Base-by-base conservation (phyloP, 495 filamentous ascomycete species). In the Neurospora sp. region DNA sequence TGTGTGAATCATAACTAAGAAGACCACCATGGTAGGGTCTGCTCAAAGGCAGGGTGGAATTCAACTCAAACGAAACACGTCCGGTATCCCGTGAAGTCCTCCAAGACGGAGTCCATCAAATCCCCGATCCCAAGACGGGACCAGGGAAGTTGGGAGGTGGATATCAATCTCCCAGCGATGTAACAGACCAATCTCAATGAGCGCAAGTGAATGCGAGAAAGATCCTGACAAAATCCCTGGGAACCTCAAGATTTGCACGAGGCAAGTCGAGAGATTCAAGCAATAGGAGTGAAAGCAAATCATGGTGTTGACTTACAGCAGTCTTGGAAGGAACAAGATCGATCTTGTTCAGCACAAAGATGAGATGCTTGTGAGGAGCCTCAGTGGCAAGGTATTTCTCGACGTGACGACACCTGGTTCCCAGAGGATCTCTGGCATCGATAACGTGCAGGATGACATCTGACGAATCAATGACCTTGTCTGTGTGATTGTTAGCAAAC, bases 1-100 rank as follows among this genome's bases (percentile, higher is more conserved):
- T 99, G 95, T 99, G 89, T 96, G 94, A 92, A 91, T 92, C 93
- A 91, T 92, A 91, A 97, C 95, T 99, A 98, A 96, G 96, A 97
- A 91, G 84, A 89, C 88, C 87, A 86, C 90, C 89, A 95, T 85
- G 73, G 79, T 62, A 62, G 23, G 27, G 23, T 35, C 54, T 62
- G 54, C 54, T 62, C 54, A 35, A 59, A 62, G 54, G 54, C 54
- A 62, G 82, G 84, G 82, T 81, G 88, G 88, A 86, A 82, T 89
- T 96, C 94, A 94, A 97, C 94, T 97, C 93, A 91, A 89, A 90
- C 83, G 84, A 87, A 85, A 85, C 85, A 87, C 79, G 71, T 79
- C 77, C 79, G 79, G 85, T 82, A 86, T 87, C 89, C 89, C 84
- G 91, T 90, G 90, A 90, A 87, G 88, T 88, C 91, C 84, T 84